Evolutionary conservation across 768 basidiomycete species (phyloP), one percentile per base, ranked within the genome.

Genomic region (Lyophyllum shimeji): DNA sequence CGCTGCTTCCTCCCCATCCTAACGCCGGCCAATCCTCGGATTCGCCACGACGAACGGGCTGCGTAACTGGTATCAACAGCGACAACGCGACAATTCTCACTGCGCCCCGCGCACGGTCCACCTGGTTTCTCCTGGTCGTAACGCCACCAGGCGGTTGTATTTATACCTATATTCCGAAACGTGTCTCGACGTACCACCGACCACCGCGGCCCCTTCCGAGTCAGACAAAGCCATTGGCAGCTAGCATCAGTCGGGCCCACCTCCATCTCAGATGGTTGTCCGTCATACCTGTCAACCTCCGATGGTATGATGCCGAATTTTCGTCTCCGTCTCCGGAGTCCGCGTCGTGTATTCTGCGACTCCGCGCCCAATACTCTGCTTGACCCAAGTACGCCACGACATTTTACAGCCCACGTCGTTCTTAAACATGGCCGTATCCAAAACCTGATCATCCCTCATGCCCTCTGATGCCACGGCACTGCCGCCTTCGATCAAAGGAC

Each of bases 81-180:
- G 21, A 48, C 34, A 11, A 13, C 12, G 15, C 12, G 34, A 37
- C 6, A 37, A 37, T 33, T 27, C 17, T 25, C 47, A 37, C 40
- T 33, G 33, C 27, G 17, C 52, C 39, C 39, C 50, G 56, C 55
- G 49, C 58, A 56, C 60, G 60, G 60, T 57, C 55, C 60, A 46
- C 37, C 4, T 29, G 4, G 29, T 29, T 29, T 29, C 50, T 53
- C 43, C 33, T 44, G 18, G n/a, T 11, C 45, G 39, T 46, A 40
- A 54, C 57, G 49, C 57, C 57, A 53, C 57, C 15, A 33, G 20
- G 4, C 40, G 46, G 24, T 20, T 24, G 50, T 52, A 52, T 50
- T 42, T 53, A 55, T 55, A 37, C 50, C 17, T 23, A 54, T 53
- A 57, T 50, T 60, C 49, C 51, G 58, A 59, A 59, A 59, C 58